phyloP scores from a whole-genome alignment of 1,284 basidiomycete genomes.

The Sporisorium scitamineum region DNA sequence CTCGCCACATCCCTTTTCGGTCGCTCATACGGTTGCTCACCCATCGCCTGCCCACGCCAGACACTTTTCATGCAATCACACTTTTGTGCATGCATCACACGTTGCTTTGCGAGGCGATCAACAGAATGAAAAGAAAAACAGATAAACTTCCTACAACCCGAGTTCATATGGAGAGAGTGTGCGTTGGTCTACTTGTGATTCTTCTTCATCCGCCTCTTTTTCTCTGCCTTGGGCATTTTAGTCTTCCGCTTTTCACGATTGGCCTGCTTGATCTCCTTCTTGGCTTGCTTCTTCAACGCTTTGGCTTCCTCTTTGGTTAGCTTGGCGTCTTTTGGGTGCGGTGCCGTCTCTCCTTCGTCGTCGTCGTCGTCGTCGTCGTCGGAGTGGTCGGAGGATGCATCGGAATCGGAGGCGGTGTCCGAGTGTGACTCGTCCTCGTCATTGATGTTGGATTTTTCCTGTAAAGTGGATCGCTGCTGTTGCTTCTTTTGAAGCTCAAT shows the following conservation, averaged over 20 bases:
- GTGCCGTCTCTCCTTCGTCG: constrained; percentile 9
- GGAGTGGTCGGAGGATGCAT: constrained; percentile 13
- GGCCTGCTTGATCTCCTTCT: constrained; percentile 57
- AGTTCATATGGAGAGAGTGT: no score
- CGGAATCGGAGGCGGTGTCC: background rate
- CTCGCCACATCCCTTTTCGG: no score
- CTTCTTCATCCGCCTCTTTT: constrained; percentile 64
- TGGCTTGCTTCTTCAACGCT: constrained; percentile 53
- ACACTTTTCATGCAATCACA: no score
- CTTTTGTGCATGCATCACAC: no score
- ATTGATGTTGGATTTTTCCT: background rate
- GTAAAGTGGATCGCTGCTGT: background rate
- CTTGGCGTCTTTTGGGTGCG: constrained; percentile 37
- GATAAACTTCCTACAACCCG: no score
- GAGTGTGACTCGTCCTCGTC: background rate
- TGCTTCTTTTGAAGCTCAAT: constrained; percentile 38
- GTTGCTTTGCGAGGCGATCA: no score
- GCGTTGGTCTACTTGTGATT: constrained; percentile 55
- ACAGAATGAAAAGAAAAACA: no score
- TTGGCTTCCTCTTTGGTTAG: constrained; percentile 44
- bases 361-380: constrained; percentile 11
- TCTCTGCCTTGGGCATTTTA: constrained; percentile 68
- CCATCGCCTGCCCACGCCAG: no score
- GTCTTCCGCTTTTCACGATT: constrained; percentile 63
- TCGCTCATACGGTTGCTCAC: no score